phyloP scores from a whole-genome alignment of 2,329 filamentous ascomycete species.

The Exophiala sideris region DNA sequence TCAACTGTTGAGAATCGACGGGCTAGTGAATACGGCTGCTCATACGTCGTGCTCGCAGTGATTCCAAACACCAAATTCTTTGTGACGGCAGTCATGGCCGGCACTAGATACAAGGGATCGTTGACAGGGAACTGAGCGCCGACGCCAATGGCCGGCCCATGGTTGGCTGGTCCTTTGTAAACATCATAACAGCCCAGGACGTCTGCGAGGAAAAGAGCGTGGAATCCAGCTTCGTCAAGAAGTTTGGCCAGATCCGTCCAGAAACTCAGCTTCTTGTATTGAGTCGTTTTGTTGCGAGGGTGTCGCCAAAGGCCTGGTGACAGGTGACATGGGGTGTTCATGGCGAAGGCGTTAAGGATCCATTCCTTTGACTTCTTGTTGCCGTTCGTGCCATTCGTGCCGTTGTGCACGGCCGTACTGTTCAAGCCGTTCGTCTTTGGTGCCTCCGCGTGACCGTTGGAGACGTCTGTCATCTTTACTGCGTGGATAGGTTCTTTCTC shows the following conservation, averaged over 20 bases:
- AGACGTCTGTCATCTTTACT: background rate
- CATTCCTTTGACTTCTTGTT: constrained; percentile 34
- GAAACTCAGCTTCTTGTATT: constrained; percentile 43
- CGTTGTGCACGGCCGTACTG: background rate
- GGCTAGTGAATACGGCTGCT: constrained; percentile 65
- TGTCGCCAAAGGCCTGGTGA: constrained; percentile 43
- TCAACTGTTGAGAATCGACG: constrained; percentile 64
- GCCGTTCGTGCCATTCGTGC: no score
- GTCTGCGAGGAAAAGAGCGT: constrained; percentile 52
- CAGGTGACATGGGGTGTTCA: constrained; percentile 47
- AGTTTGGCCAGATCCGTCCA: constrained; percentile 49
- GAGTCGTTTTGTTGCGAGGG: constrained; percentile 35
- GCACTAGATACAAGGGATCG: constrained; percentile 59
- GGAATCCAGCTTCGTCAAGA: constrained; percentile 49
- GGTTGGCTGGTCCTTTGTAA: constrained; percentile 42
- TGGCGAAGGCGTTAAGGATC: constrained; percentile 49
- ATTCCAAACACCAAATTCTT: constrained; percentile 59
- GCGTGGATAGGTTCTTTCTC: background rate
- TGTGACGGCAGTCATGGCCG: constrained; percentile 48
- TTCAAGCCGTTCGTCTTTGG: constrained; percentile 2
- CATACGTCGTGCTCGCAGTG: constrained; percentile 65
- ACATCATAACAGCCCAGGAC: constrained; percentile 34
- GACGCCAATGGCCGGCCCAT: constrained; percentile 37
- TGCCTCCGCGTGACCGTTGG: background rate
- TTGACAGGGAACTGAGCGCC: constrained; percentile 45